Percentiles rank a stretch among this genome's conserved stretches.
Evolutionary conservation across 768 basidiomycete genomes (phyloP).

Genomic region (Mycena sanguinolenta): DNA sequence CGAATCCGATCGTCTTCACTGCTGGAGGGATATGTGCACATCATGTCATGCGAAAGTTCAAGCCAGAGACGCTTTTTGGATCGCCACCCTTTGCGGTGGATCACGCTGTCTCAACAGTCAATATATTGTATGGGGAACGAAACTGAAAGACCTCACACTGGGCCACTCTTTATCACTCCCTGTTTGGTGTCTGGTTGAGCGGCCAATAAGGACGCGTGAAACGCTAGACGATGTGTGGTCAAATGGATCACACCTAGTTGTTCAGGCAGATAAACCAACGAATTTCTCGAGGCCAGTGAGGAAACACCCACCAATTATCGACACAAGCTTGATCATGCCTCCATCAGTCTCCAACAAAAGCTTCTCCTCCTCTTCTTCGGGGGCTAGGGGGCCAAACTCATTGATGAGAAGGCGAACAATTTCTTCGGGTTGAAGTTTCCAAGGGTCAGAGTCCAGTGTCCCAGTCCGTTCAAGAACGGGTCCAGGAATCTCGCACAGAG

Average conservation of each 20-base stretch:
- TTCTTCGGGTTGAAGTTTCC: slow-evolving; percentile 59
- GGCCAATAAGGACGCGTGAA: slow-evolving; percentile 73
- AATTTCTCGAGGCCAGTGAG: neutral
- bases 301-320: slow-evolving; percentile 25
- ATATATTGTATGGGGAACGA: too few species aligned
- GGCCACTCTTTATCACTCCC: slow-evolving; percentile 60
- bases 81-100: slow-evolving; percentile 61
- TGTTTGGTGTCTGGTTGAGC: slow-evolving; percentile 53
- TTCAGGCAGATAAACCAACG: neutral
- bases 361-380: slow-evolving; percentile 60
- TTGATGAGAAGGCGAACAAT: slow-evolving; percentile 64
- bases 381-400: slow-evolving; percentile 69
- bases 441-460: slow-evolving; percentile 42
- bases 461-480: slow-evolving; percentile 44
- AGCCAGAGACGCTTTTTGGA: slow-evolving; percentile 69
- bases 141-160: slow-evolving; percentile 43
- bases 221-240: slow-evolving; percentile 74
- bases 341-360: slow-evolving; percentile 68
- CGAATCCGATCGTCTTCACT: slow-evolving; percentile 66
- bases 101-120: slow-evolving; percentile 34
- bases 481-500: slow-evolving; percentile 8
- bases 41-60: slow-evolving; percentile 72
- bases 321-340: slow-evolving; percentile 37
- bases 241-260: slow-evolving; percentile 69
- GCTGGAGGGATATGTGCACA: slow-evolving; percentile 68